These are phyloP conservation scores for Cyclotella cryptica DNA, from an alignment of 108 stramenopile genomes.

Conservation along the genomic window DNA sequence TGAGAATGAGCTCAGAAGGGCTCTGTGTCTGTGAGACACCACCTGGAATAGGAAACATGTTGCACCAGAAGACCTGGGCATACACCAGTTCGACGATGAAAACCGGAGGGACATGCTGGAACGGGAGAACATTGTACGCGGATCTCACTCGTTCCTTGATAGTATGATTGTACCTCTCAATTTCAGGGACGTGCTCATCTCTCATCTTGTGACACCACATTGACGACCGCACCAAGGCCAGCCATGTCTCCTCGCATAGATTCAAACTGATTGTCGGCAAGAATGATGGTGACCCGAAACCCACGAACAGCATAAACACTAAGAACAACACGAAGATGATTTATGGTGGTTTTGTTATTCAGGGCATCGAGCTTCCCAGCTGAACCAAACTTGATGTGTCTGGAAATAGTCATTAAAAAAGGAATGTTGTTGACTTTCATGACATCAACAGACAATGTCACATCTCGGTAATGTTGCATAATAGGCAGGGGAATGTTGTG, in stretches of 20 bases:
- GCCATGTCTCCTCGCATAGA: neutral
- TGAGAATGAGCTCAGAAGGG: neutral
- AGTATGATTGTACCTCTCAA: neutral
- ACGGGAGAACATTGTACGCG: neutral
- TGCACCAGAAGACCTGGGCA: neutral
- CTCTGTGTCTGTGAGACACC: neutral
- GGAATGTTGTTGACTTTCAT: slow-evolving; percentile 56
- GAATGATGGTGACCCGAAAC: neutral
- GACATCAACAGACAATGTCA: slow-evolving; percentile 51
- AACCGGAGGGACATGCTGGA: neutral
- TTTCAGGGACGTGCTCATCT: too few relatives aligned
- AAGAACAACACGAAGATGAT: slow-evolving; percentile 2
- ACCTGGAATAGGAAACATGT: neutral
- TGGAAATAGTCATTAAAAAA: slow-evolving; percentile 6
- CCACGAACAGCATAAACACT: neutral
- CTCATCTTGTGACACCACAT: too few relatives aligned
- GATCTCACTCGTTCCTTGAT: neutral
- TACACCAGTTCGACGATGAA: neutral
- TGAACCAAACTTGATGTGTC: slow-evolving; percentile 17
- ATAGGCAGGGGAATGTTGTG: slow-evolving; percentile 29
- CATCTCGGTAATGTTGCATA: slow-evolving; percentile 11
- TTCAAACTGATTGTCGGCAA: neutral
- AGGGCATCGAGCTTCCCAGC: neutral
- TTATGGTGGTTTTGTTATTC: neutral
- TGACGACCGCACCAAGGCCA: too few relatives aligned